Conservation (phyloP, 2,329 filamentous ascomycete species). For the Emmonsiellopsis sp. region DNA sequence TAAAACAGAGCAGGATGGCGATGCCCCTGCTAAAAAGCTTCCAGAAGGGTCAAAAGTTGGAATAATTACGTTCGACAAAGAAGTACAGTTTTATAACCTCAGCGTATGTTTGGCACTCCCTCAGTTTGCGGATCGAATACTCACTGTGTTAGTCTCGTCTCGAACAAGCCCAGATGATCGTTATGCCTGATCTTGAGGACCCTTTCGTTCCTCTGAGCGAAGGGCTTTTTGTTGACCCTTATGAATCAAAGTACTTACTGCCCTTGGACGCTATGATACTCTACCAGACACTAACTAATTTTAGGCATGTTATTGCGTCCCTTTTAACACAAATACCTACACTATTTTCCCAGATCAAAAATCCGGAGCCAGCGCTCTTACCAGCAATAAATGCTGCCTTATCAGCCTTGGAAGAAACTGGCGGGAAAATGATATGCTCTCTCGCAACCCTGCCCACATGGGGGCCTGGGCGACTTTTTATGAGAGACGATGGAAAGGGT, state of each 20-base stretch:
- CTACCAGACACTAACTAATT: constrained; percentile 17
- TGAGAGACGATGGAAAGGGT: constrained; percentile 82
- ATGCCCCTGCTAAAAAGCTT: constrained; percentile 49
- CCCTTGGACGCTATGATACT: not conserved
- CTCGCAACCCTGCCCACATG: constrained; percentile 81
- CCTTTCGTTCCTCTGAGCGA: constrained; percentile 89
- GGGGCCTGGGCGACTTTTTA: constrained; percentile 75
- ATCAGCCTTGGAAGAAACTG: constrained; percentile 73
- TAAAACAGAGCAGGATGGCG: constrained; percentile 45
- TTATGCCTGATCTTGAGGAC: constrained; percentile 95
- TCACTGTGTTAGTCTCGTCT: constrained; percentile 50
- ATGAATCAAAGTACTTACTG: constrained; percentile 62
- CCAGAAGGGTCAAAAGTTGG: constrained; percentile 79
- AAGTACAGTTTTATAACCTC: constrained; percentile 97
- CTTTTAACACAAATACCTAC: constrained; percentile 74
- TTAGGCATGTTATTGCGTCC: constrained; percentile 67
- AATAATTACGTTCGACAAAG: constrained; percentile 92
- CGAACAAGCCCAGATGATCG: constrained; percentile 91
- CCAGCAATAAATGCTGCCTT: constrained; percentile 76
- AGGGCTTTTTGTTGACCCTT: constrained; percentile 88
- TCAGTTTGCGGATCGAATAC: constrained; percentile 15
- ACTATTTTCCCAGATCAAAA: constrained; percentile 81
- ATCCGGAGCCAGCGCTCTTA: constrained; percentile 80
- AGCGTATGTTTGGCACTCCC: constrained; percentile 48
- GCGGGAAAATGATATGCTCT: constrained; percentile 86